These are phyloP conservation scores for Hevea brasiliensis DNA, from an alignment of 345 rosid species.

Conservation along the genomic window DNA sequence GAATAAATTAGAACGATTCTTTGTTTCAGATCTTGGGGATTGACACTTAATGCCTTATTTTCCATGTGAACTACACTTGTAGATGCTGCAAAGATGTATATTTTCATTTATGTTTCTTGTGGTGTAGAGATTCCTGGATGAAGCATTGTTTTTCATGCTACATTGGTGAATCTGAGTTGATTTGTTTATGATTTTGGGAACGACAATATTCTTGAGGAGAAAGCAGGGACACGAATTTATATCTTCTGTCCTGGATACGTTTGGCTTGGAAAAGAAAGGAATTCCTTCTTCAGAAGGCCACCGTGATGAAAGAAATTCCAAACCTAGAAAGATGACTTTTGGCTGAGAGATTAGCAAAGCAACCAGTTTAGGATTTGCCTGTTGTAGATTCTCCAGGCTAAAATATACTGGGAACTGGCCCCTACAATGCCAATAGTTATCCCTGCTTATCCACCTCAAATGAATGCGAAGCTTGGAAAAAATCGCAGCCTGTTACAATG, in stretches of 20 bases:
- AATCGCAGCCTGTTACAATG: not conserved
- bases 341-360: slow-evolving; percentile 48
- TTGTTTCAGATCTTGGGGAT: not conserved
- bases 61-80: not conserved
- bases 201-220: not conserved
- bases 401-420: slow-evolving; percentile 19
- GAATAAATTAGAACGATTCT: not conserved
- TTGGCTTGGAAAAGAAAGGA: slow-evolving; percentile 51
- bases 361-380: slow-evolving; percentile 36
- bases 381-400: slow-evolving; percentile 28
- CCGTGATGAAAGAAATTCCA: slow-evolving; percentile 45
- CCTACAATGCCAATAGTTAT: not conserved
- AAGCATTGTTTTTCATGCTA: not conserved
- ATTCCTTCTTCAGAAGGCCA: slow-evolving; percentile 58
- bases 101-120: not conserved
- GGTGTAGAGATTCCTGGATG: not conserved
- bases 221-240: no score
- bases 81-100: not conserved
- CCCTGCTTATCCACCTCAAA: no score
- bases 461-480: no score
- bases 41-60: not conserved
- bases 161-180: not conserved
- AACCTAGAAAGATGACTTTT: slow-evolving; percentile 49
- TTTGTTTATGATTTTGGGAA: not conserved
- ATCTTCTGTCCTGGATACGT: not conserved